These are phyloP conservation scores for Erucastrum elatum DNA, from an alignment of 345 rosid species.

Conservation along the genomic window DNA sequence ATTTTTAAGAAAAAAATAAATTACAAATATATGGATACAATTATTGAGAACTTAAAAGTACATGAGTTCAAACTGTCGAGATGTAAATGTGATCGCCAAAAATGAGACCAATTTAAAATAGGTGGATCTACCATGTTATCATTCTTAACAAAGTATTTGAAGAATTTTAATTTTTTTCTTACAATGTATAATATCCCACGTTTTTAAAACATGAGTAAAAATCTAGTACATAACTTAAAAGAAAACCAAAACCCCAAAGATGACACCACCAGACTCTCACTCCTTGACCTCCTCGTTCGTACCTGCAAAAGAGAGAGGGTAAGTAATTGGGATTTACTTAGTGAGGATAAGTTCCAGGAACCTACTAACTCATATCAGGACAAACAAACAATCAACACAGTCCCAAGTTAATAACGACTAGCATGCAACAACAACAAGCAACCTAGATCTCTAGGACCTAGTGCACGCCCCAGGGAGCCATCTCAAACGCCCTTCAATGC, in stretches of 20 bases:
- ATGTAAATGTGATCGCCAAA: no score
- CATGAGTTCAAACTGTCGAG: no score
- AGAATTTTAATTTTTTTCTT: no score
- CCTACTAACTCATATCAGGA: not conserved
- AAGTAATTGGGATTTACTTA: not conserved
- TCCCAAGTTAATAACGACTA: not conserved
- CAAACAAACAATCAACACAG: not conserved
- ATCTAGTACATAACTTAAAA: not conserved
- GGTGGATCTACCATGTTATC: no score
- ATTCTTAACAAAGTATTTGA: no score
- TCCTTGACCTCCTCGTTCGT: not conserved
- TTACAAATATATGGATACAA: no score
- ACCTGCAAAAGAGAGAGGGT: not conserved
- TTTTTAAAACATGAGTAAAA: no score
- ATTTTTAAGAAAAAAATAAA: no score
- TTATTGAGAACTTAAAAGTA: no score
- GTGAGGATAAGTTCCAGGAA: not conserved
- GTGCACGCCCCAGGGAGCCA: not conserved
- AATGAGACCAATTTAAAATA: no score
- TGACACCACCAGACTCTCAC: not conserved
- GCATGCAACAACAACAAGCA: not conserved
- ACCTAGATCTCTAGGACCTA: not conserved
- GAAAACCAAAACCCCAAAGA: not conserved
- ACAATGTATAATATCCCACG: no score
- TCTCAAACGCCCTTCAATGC: not conserved